Evolutionary conservation across 2,329 filamentous ascomycete genomes (phyloP), one percentile per base, ranked within the genome.

Genomic region (Capronia coronata): DNA sequence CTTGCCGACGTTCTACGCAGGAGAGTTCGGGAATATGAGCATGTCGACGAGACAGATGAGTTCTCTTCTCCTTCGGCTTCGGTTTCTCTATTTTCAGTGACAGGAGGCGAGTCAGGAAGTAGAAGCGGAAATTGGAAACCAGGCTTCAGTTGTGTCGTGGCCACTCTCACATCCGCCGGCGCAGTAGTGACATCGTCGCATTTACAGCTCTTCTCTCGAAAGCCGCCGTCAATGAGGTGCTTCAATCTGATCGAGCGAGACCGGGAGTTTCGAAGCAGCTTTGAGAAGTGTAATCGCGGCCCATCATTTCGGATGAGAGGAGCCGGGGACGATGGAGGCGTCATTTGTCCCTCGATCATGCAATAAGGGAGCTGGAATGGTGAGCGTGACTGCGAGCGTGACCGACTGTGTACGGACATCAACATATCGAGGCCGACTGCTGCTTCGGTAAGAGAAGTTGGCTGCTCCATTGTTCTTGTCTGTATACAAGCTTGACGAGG

Each of bases 1-100:
- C 39, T 53, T 8, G 41, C 40, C 13, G 49, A 51, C 46, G 47
- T 50, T 39, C 55, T 52, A 22, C 55, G 55, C 21, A 57, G 44
- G 13, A 8, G 7, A n/a, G 7, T n/a, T 3, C n/a, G 29, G 3
- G 29, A n/a, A 32, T 9, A n/a, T 11, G 23, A 27, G 10, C 11
- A 3, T 32, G 29, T 32, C 11, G 29, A 7, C n/a, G 29, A 32
- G 13, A 11, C 29, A 3, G 29, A 3, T 7, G 29, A n/a, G 3
- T 3, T 11, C n/a, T 7, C 29, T n/a, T 32, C 29, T n/a, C n/a
- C 29, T n/a, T 32, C 29, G n/a, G n/a, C n/a, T n/a, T n/a, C n/a
- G n/a, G n/a, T n/a, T n/a, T 10, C 29, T n/a, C 11, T 3, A 7
- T 32, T 11, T n/a, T 49, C 49, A 8, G 29, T 38, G 9, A 41